Percentiles rank a stretch among this genome's conserved stretches.
Evolutionary conservation across 2,329 filamentous ascomycete genomes (phyloP).

Genomic region (Aspergillus felis): DNA sequence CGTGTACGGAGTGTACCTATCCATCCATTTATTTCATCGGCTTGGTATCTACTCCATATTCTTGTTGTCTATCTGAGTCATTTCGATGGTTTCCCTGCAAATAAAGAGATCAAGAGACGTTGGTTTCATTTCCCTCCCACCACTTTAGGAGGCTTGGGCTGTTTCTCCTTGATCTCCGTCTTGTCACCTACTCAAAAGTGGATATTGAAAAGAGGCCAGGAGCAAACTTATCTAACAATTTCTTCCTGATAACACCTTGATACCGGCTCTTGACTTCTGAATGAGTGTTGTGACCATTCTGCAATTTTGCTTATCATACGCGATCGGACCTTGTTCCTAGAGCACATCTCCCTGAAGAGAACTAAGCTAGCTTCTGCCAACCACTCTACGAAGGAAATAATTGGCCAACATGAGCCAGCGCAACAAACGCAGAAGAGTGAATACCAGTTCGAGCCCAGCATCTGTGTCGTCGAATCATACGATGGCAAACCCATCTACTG

Average conservation of each 20-base stretch:
- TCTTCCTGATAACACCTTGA: neutral
- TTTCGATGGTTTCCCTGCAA: neutral
- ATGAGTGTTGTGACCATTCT: neutral
- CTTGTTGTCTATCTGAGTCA: neutral
- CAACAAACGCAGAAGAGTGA: slow-evolving; percentile 27
- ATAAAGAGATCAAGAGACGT: neutral
- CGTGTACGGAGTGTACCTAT: neutral
- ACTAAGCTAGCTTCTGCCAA: neutral
- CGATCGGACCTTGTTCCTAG: neutral
- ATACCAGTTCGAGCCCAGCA: slow-evolving; percentile 12
- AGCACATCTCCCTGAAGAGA: neutral
- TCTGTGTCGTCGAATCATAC: slow-evolving; percentile 11
- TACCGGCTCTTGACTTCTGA: neutral
- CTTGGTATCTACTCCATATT: neutral
- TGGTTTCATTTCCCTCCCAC: neutral
- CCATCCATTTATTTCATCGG: neutral
- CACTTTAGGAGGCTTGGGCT: neutral
- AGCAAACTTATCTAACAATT: neutral
- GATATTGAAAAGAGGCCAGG: neutral
- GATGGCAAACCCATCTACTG: neutral
- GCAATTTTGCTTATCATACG: neutral
- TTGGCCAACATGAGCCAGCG: slow-evolving; percentile 25
- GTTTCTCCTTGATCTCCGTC: neutral
- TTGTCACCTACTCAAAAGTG: neutral
- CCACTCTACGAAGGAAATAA: neutral